Percentiles rank a stretch among this genome's conserved stretches.
phyloP scores from a whole-genome alignment of 1,284 basidiomycete genomes.

The Pseudozyma flocculosa region DNA sequence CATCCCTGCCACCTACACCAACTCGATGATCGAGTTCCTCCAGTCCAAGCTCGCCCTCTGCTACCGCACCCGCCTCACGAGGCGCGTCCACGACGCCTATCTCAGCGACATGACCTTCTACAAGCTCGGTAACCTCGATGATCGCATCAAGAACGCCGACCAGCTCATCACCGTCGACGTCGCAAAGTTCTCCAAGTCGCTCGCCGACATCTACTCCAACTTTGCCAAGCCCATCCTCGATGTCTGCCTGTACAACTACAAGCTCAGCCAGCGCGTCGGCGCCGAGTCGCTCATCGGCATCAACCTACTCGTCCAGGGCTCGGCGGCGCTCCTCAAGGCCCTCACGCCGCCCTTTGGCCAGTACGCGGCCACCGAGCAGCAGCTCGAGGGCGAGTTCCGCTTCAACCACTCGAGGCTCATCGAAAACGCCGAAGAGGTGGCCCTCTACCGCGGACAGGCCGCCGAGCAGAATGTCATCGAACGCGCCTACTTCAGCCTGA shows the following conservation, averaged over 20 bases:
- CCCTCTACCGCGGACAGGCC: conserved; percentile 85
- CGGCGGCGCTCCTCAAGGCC: conserved; percentile 42
- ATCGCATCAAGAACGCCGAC: conserved; percentile 93
- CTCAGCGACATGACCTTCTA: conserved; percentile 81
- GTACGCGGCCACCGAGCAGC: conserved; percentile 72
- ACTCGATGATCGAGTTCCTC: conserved; percentile 86
- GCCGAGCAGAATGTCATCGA: conserved; percentile 92
- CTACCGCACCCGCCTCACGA: conserved; percentile 84
- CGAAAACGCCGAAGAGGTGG: conserved; percentile 90
- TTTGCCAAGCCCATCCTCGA: conserved; percentile 80
- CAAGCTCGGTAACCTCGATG: conserved; percentile 74
- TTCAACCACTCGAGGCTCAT: conserved; percentile 91
- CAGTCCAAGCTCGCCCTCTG: conserved; percentile 91
- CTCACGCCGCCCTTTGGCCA: conserved; percentile 87
- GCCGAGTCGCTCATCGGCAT: conserved; percentile 86
- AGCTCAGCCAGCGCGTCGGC: conserved; percentile 88
- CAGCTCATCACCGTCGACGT: conserved; percentile 98
- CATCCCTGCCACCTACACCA: conserved; percentile 81
- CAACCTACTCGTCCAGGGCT: conserved; percentile 75
- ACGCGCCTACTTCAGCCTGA: conserved; percentile 80
- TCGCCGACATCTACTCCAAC: conserved; percentile 80
- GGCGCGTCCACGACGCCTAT: conserved; percentile 79
- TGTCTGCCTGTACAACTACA: conserved; percentile 91
- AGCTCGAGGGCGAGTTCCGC: conserved; percentile 79
- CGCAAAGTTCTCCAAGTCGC: conserved; percentile 83